Percentiles rank a stretch among this genome's conserved stretches.
These are phyloP conservation scores for Gonapodya sp. DNA, from an alignment of 192 early-diverging fungal genomes.

Conservation along the genomic window DNA sequence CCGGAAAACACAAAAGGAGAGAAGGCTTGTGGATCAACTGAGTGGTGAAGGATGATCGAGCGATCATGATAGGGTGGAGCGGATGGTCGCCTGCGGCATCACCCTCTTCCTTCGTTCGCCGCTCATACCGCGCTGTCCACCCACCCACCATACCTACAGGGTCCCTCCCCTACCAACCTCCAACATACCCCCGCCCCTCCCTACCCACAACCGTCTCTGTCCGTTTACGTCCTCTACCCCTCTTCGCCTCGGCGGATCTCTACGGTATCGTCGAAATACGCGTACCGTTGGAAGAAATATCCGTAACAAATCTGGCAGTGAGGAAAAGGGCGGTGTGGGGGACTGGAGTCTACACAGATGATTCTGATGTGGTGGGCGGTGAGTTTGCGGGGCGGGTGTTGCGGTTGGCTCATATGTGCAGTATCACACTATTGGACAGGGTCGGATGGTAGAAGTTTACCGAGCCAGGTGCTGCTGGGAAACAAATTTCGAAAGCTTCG, in stretches of 20 bases:
- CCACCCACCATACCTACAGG: no score
- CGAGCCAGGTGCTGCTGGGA: no score
- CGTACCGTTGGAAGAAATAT: background rate
- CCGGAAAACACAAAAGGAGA: no score
- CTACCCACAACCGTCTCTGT: background rate
- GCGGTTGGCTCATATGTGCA: background rate
- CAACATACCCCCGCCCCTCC: background rate
- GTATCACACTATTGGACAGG: no score
- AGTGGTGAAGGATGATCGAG: no score
- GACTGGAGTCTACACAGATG: constrained; percentile 75
- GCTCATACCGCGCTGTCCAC: no score
- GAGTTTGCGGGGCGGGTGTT: constrained; percentile 13
- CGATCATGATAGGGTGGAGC: no score
- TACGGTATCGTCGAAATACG: constrained; percentile 50
- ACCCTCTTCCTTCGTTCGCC: no score
- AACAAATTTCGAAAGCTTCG: no score
- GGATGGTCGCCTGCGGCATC: no score
- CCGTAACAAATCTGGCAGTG: constrained; percentile 41
- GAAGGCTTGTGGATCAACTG: no score
- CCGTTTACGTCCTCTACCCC: constrained; percentile 19
- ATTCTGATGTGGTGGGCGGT: constrained; percentile 76
- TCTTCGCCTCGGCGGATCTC: constrained; percentile 30
- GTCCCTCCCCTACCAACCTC: background rate
- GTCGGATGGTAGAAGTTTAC: no score
- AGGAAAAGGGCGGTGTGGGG: constrained; percentile 64